Base-by-base conservation (phyloP, 2,329 filamentous ascomycete genomes). In the Lizonia empirigonia region DNA sequence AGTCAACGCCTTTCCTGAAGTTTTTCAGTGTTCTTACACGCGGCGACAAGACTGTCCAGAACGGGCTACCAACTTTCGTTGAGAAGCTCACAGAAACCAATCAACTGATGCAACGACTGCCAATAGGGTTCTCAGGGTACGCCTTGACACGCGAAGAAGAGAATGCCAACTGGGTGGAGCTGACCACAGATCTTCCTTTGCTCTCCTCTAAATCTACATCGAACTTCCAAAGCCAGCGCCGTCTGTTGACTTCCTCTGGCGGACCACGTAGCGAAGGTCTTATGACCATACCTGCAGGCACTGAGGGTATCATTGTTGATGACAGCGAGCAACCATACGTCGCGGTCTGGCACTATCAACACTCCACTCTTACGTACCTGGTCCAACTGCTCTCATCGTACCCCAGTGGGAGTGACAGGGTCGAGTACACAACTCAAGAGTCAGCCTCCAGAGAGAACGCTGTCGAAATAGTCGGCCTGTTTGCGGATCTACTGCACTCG, bases 91-190 rank as follows among this genome's bases (percentile, higher is more conserved):
- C 86, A 50, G 81, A 80, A 50, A 87, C 91, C 45, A 82, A 85
- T 1, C 87, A 84, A 6, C 84, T 97, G 46, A 96, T 93, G 22
- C 87, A 95, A 59, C 78, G 82, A 10, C 80, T 96, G n/a, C 87
- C 90, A 0, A 74, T 81, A 0, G 74, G 82, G 24, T 96, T 96
- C 69, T 81, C 82, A 33, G 84, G 83, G 27, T 97, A 95, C 62
- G 83, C 87, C 54, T 84, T 92, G 10, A 85, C 88, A 30, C 85
- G 89, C 44, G 92, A 97, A 73, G 90, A 96, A 58, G 89, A 94
- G 52, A 92, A 94, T 59, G 85, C 84, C 20, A 94, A 95, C 62
- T 85, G 84, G 15, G 89, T 97, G 53, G 80, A 83, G 53, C 81
- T 97, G 4, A 77, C 80, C 1, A 78, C 81, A 35, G 80, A 86